Evolutionary conservation across 257 asterid genomes (phyloP).

Genomic region (Verbena officinalis): DNA sequence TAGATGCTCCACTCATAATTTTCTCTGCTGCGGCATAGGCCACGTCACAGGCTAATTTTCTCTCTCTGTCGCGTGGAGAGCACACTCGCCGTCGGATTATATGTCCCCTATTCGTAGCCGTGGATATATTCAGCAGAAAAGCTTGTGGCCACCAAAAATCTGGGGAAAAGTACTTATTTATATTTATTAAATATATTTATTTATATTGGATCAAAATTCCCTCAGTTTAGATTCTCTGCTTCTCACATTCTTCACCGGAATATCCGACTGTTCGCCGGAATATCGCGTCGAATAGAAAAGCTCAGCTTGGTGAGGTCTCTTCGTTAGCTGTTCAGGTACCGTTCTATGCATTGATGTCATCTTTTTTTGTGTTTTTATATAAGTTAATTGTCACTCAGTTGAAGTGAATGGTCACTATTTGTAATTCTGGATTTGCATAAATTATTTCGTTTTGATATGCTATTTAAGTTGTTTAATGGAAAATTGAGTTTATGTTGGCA

Average conservation of each 20-base stretch:
- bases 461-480: not conserved
- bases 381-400: not conserved
- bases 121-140: constrained; percentile 22
- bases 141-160: constrained; percentile 49
- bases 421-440: not conserved
- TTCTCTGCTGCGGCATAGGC: constrained; percentile 30
- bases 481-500: not conserved
- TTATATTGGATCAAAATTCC: constrained; percentile 13
- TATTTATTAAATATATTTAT: not conserved
- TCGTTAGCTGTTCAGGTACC: constrained; percentile 26
- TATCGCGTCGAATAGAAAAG: not conserved
- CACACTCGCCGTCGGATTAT: constrained; percentile 26
- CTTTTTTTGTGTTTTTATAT: not conserved
- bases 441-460: not conserved
- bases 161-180: constrained; percentile 15
- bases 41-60: constrained; percentile 49
- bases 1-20: not conserved
- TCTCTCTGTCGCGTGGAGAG: constrained; percentile 22
- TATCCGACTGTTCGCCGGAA: constrained; percentile 15
- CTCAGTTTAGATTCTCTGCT: constrained; percentile 20
- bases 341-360: not conserved
- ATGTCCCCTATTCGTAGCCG: constrained; percentile 16
- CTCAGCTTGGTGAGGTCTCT: not conserved
- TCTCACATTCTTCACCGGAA: constrained; percentile 31
- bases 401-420: not conserved